Evolutionary conservation across 495 filamentous ascomycete genomes (phyloP).

Genomic region (Tuber borchii): DNA sequence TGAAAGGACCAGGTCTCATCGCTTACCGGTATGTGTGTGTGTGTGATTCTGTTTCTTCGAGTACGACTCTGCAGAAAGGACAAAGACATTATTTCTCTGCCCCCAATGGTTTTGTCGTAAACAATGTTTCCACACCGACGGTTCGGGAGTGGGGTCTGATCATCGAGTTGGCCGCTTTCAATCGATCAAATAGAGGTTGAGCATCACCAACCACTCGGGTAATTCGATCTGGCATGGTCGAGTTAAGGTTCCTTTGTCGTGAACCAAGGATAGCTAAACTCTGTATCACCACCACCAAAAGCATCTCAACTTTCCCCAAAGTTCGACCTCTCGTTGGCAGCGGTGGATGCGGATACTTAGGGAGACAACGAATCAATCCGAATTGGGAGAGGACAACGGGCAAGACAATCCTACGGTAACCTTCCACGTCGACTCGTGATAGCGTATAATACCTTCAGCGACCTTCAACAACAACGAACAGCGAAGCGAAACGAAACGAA

Average conservation of each 20-base stretch:
- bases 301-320: background rate
- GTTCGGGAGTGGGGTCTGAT: background rate
- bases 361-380: background rate
- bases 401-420: background rate
- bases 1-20: background rate
- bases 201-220: background rate
- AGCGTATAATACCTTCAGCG: background rate
- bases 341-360: background rate
- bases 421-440: background rate
- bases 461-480: background rate
- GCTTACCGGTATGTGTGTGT: background rate
- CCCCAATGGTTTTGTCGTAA: background rate
- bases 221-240: conserved; percentile 1
- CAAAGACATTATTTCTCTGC: background rate
- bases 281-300: background rate
- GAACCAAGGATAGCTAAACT: background rate
- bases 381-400: background rate
- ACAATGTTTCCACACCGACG: background rate
- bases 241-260: conserved; percentile 7
- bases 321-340: background rate
- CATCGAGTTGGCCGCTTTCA: background rate
- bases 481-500: background rate
- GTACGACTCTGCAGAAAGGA: background rate
- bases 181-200: background rate
- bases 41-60: background rate